These are phyloP conservation scores for Nicotiana paniculata DNA, from an alignment of 257 asterid genomes.

Conservation along the genomic window DNA sequence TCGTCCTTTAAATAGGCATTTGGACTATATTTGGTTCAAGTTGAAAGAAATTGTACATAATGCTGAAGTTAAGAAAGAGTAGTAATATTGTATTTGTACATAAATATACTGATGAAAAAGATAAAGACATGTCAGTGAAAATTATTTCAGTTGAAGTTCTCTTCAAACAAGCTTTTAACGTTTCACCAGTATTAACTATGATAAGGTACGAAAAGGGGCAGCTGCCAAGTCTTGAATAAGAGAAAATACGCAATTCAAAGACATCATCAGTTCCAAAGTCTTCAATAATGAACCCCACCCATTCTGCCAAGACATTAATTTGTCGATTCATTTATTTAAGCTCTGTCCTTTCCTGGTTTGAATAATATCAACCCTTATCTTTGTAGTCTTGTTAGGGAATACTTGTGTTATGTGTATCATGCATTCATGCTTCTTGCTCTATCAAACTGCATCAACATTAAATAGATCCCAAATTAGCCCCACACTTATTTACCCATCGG, in stretches of 20 bases:
- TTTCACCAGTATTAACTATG: neutral
- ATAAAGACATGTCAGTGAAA: too few species aligned
- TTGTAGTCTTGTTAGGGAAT: neutral
- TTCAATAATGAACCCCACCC: slow-evolving; percentile 4
- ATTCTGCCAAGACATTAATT: neutral
- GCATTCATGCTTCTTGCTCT: neutral
- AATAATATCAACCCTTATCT: neutral
- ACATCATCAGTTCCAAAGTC: slow-evolving; percentile 4
- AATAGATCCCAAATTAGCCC: neutral
- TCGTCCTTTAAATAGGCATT: neutral
- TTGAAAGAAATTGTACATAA: neutral
- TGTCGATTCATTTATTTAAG: neutral
- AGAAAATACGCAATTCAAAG: neutral
- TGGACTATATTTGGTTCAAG: neutral
- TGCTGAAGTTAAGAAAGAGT: neutral
- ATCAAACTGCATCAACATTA: neutral
- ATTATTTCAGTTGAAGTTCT: neutral
- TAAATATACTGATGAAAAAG: too few species aligned
- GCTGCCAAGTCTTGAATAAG: neutral
- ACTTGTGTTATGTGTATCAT: neutral
- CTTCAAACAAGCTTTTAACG: neutral
- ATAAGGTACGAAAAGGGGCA: neutral
- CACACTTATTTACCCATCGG: neutral
- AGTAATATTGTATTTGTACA: neutral
- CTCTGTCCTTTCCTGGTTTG: neutral